These are phyloP conservation scores for Ceratocystis lukuohia DNA, from an alignment of 2,329 filamentous ascomycete genomes.

Conservation along the genomic window DNA sequence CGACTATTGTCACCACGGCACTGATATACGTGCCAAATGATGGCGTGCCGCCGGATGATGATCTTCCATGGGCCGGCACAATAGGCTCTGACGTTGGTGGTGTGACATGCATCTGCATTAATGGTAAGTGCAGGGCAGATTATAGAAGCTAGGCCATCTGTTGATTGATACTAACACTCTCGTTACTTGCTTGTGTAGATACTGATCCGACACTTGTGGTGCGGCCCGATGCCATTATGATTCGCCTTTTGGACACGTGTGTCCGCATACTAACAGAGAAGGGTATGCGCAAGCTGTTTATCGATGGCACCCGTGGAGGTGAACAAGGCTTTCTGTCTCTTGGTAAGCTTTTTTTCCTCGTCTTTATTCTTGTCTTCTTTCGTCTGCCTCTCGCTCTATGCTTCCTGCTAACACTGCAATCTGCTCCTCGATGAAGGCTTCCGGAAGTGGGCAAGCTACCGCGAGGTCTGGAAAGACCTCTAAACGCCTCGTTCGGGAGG, in stretches of 20 bases:
- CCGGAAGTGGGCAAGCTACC: constrained; percentile 44
- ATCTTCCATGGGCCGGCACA: constrained; percentile 42
- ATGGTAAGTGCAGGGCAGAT: constrained; percentile 31
- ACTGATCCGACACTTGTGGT: constrained; percentile 32
- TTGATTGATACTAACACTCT: neutral
- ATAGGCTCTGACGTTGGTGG: constrained; percentile 42
- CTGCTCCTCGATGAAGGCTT: constrained; percentile 33
- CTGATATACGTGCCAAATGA: constrained; percentile 39
- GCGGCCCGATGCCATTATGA: constrained; percentile 37
- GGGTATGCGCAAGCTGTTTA: constrained; percentile 41
- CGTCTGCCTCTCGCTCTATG: neutral
- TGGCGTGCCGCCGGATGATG: constrained; percentile 34
- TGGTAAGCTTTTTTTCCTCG: constrained; percentile 30
- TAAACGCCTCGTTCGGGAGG: neutral
- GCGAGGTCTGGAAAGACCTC: constrained; percentile 39
- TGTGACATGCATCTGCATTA: constrained; percentile 46
- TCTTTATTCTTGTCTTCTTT: neutral
- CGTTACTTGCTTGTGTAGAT: constrained; percentile 26
- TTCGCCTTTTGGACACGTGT: constrained; percentile 41
- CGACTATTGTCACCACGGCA: constrained; percentile 38
- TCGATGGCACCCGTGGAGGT: constrained; percentile 41
- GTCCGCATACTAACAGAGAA: constrained; percentile 34
- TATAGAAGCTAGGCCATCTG: constrained; percentile 15
- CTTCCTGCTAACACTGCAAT: neutral
- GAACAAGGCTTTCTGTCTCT: constrained; percentile 38